A percentile compares a stretch with the other conserved stretches of the same genome.
These are phyloP conservation scores for Rhytidiadelphus loreus DNA, from an alignment of 225 moss, liverwort and hornwort genomes.

Conservation along the genomic window DNA sequence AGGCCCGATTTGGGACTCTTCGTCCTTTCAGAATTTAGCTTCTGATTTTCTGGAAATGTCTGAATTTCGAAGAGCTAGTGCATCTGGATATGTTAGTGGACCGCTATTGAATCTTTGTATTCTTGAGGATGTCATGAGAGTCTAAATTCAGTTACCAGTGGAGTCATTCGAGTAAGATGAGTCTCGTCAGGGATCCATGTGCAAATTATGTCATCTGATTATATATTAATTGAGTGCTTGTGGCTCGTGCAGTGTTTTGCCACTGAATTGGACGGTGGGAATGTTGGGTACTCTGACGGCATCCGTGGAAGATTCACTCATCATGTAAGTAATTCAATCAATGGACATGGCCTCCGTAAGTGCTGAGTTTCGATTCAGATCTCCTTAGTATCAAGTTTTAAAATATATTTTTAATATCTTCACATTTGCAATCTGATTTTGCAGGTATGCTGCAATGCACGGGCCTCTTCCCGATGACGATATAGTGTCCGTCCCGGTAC, in stretches of 20 bases:
- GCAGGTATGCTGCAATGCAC: slow-evolving; percentile 83
- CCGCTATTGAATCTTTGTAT: not conserved
- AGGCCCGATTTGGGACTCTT: not conserved
- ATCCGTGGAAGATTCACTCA: slow-evolving; percentile 80
- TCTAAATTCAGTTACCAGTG: not conserved
- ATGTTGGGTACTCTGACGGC: slow-evolving; percentile 86
- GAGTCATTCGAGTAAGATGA: not conserved
- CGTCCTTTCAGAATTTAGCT: not conserved
- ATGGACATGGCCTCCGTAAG: not conserved
- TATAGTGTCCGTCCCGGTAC: slow-evolving; percentile 68
- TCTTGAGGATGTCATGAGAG: not conserved
- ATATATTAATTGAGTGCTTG: not conserved
- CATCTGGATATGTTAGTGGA: not conserved
- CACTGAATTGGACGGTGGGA: slow-evolving; percentile 85
- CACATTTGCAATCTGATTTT: not conserved
- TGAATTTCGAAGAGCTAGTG: not conserved
- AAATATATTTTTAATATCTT: not conserved
- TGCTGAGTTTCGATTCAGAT: not conserved
- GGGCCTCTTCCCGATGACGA: slow-evolving; percentile 69
- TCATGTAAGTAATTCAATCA: slow-evolving; percentile 48
- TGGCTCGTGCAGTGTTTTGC: slow-evolving; percentile 57
- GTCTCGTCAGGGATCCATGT: not conserved
- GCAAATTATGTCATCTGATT: not conserved
- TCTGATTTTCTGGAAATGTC: not conserved
- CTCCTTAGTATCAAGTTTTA: not conserved